These are phyloP conservation scores for Leccinum broughii DNA, from an alignment of 768 basidiomycete genomes.

Conservation along the genomic window DNA sequence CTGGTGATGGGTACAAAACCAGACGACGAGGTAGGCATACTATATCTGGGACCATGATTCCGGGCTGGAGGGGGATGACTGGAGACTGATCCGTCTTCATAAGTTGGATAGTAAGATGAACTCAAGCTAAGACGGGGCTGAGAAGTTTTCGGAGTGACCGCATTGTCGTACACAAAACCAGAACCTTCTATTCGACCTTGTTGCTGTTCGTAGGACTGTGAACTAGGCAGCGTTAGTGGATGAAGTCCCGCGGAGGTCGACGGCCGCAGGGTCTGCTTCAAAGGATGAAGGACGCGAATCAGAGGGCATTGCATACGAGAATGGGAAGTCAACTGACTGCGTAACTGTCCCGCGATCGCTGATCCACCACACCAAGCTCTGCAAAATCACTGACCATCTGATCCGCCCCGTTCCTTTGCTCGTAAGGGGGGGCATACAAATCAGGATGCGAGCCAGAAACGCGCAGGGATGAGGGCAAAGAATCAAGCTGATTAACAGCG, in stretches of 20 bases:
- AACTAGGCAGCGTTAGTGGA: constrained; percentile 34
- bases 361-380: constrained; percentile 58
- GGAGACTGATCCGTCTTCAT: constrained; percentile 39
- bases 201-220: constrained; percentile 42
- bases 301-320: constrained; percentile 11
- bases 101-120: constrained; percentile 45
- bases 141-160: constrained; percentile 39
- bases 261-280: constrained; percentile 37
- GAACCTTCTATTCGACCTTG: constrained; percentile 34
- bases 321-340: constrained; percentile 45
- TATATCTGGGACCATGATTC: constrained; percentile 60
- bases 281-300: constrained; percentile 30
- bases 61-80: constrained; percentile 35
- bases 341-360: constrained; percentile 55
- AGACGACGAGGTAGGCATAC: constrained; percentile 63
- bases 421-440: constrained; percentile 75
- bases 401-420: constrained; percentile 52
- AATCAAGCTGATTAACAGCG: constrained; percentile 44
- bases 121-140: constrained; percentile 33
- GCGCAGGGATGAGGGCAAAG: constrained; percentile 60
- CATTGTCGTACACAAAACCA: constrained; percentile 40
- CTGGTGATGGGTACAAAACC: constrained; percentile 63
- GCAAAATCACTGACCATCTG: constrained; percentile 62
- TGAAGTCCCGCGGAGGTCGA: constrained; percentile 38
- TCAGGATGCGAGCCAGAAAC: constrained; percentile 65